Base-by-base conservation (phyloP, 305 asterid genomes). In the Fraxinus paxiana region DNA sequence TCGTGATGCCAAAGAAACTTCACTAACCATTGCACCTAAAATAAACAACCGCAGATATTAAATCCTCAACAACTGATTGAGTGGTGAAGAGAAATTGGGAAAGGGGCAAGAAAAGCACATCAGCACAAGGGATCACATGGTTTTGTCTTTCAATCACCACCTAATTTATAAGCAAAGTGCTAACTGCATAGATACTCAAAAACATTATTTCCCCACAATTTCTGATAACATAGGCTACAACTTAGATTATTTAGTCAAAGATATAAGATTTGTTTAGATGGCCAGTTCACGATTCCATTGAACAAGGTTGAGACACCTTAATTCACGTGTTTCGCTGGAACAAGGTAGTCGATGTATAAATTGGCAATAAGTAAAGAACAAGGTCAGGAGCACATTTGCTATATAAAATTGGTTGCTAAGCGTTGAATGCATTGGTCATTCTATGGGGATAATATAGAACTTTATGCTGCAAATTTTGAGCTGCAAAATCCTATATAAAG, bases 121-220 rank as follows among this genome's bases (percentile, higher is more conserved):
- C 35, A 8, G 18, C 73, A 65, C 2, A 10, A 22, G 13, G 20
- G 69, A 59, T 63, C 72, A 63, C 72, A 10, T 26, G 73, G 73
- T 22, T 26, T 22, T 22, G 73, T 24, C 35, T 22, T 61, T 22
- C 73, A 65, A 3, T 65, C n/a, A 12, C 33, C 5, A 26, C 73
- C 73, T 65, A 65, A 10, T 65, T 34, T 79, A 3, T 24, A 65
- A 30, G 73, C 73, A 24, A 65, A 26, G 34, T 24, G 1, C 35
- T 22, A 8, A 26, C 43, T 79, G 75, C 75, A 72, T 72, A 3
- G 73, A 37, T 65, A 65, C 30, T 65, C 34, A 65, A 26, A 77
- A 77, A 35, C 20, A 17, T 13, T 82, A 78, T n/a, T 59, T 71
- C 24, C 74, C 65, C 35, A 77, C 73, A 79, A 70, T 54, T 79